Conservation (phyloP, 2,329 filamentous ascomycete genomes). For the Sclerotinia subarctica region DNA sequence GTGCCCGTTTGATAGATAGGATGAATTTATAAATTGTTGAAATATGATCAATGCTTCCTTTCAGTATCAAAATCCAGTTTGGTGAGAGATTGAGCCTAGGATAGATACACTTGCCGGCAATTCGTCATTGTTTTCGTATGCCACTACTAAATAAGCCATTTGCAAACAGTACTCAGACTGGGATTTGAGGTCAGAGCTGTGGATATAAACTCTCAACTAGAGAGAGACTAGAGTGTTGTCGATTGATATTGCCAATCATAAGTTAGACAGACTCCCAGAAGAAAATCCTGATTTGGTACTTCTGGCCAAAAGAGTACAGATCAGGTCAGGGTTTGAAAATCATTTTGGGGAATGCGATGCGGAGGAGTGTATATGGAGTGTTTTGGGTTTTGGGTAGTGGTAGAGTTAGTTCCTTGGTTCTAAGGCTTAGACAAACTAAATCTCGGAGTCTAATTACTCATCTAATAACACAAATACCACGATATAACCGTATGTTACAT, state of each 20-base stretch:
- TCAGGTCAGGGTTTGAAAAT: not conserved
- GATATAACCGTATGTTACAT: not conserved
- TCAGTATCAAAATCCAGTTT: not conserved
- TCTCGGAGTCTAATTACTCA: not conserved
- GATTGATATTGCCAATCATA: constrained; percentile 6
- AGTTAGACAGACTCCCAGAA: not conserved
- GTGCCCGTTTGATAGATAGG: constrained; percentile 1
- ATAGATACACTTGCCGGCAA: not conserved
- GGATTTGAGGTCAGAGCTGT: not conserved
- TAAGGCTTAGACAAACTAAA: not conserved
- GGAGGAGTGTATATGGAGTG: not conserved
- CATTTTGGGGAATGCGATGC: not conserved
- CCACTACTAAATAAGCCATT: not conserved
- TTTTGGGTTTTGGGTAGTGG: not conserved
- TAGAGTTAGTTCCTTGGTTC: not conserved
- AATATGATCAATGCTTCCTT: constrained; percentile 12
- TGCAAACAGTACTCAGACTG: not conserved
- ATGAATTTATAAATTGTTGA: not conserved
- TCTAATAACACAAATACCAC: not conserved
- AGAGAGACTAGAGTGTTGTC: not conserved
- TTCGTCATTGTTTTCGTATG: constrained; percentile 5
- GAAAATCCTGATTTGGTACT: constrained; percentile 1
- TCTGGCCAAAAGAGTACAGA: not conserved
- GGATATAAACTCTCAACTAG: not conserved
- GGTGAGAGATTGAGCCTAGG: not conserved